These are phyloP conservation scores for Calonectria hongkongensis DNA, from an alignment of 2,329 filamentous ascomycete genomes.

Conservation along the genomic window DNA sequence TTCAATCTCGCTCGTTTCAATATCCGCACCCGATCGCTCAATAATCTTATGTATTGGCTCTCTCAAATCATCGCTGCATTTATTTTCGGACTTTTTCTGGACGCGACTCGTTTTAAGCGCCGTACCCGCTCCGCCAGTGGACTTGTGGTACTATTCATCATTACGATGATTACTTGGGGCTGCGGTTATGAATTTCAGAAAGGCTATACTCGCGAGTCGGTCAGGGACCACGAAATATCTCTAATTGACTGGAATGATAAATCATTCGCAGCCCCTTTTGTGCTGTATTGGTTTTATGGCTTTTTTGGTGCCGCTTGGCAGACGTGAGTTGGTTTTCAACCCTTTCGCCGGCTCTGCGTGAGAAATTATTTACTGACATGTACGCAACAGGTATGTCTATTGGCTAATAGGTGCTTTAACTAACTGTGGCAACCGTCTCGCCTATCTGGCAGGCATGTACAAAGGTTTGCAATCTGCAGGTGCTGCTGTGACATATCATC, in stretches of 20 bases:
- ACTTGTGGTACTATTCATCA: background rate
- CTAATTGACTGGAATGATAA: constrained; percentile 12
- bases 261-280: constrained; percentile 13
- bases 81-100: constrained; percentile 10
- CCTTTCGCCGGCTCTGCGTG: no score
- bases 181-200: constrained; percentile 25
- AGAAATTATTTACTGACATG: background rate
- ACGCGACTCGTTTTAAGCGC: constrained; percentile 1
- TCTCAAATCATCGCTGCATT: constrained; percentile 13
- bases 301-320: constrained; percentile 22
- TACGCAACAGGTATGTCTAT: background rate
- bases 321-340: constrained; percentile 8
- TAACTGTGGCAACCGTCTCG: constrained; percentile 11
- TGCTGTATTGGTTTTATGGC: constrained; percentile 26
- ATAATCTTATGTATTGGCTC: constrained; percentile 30
- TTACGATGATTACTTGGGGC: constrained; percentile 27
- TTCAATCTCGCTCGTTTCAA: constrained; percentile 20
- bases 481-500: constrained; percentile 1
- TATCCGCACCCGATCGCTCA: constrained; percentile 22
- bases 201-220: constrained; percentile 18
- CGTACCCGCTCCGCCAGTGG: background rate
- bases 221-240: background rate
- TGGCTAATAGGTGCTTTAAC: constrained; percentile 22
- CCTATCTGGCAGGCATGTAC: constrained; percentile 24
- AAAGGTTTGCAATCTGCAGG: constrained; percentile 24